Evolutionary conservation across 2,329 filamentous ascomycete genomes (phyloP), one percentile per base, ranked within the genome.

Genomic region (Metarhizium album): DNA sequence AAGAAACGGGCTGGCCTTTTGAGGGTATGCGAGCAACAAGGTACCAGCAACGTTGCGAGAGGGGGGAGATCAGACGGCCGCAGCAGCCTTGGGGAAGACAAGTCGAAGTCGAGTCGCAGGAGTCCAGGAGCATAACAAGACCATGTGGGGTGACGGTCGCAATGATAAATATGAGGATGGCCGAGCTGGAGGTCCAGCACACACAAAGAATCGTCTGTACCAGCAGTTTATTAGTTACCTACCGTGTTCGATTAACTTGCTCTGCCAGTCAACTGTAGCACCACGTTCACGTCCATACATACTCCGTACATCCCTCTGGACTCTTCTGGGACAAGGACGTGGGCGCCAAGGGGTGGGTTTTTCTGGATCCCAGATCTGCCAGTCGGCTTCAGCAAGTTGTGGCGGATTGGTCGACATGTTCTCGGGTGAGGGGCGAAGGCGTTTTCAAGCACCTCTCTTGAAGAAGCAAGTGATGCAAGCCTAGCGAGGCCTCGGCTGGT

Each of bases 331-430:
- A 42, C 38, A 42, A 9, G 27, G 27, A 29, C 27, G 27, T 29
- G 38, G 38, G 38, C n/a, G 38, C 38, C n/a, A 29, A 24, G 38
- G 16, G 37, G 20, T 16, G 47, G 23, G 23, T 49, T 49, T 33
- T 33, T n/a, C 47, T 43, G 47, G 47, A 35, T 22, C 37, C 38
- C 47, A 42, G 38, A 43, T 49, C 38, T 33, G 47, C 38, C n/a
- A 42, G 47, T 49, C 33, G 47, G 38, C 47, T 43, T 40, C 47
- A 42, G 18, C 16, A 42, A 14, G 38, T 42, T 9, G 27, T 9
- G 27, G 18, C 38, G 38, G n/a, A 42, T 42, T 42, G 38, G 38
- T 42, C 14, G 18, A 13, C 9, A 11, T 14, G n/a, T 18, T 42
- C 38, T 23, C 18, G 18, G 38, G 13, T 42, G 38, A 42, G 38